These are phyloP conservation scores for Pachysandra terminalis DNA, from an alignment of 164 flowering plant species.

Conservation along the genomic window DNA sequence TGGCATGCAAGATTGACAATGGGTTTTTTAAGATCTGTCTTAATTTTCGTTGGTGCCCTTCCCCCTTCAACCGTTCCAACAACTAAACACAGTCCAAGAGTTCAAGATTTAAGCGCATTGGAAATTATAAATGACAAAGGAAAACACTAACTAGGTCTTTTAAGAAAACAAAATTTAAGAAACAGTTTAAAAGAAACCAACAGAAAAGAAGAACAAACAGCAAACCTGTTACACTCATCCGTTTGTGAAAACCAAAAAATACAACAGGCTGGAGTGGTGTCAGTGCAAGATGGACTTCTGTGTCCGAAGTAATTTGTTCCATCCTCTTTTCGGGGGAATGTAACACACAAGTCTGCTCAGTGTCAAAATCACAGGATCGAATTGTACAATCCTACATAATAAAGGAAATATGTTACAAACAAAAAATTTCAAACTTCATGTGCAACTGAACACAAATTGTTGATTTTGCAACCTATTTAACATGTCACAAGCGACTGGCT, in stretches of 20 bases:
- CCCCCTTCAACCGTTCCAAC: conserved; percentile 99
- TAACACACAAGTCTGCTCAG: conserved; percentile 89
- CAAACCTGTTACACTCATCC: conserved; percentile 99
- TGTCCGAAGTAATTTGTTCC: conserved; percentile 75
- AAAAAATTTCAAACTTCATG: not conserved
- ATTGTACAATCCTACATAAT: conserved; percentile 87
- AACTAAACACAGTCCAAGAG: conserved; percentile 47
- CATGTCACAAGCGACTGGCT: too few relatives aligned
- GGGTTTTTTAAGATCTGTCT: conserved; percentile 96
- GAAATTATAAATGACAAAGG: conserved; percentile 7
- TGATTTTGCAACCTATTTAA: too few relatives aligned
- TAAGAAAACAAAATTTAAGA: not conserved
- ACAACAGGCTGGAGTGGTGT: conserved; percentile 97
- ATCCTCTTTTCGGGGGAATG: conserved; percentile 95
- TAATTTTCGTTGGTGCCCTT: conserved; percentile 90
- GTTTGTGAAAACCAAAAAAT: conserved; percentile 88
- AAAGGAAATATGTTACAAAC: conserved; percentile 3
- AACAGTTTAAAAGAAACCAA: not conserved
- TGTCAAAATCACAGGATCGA: conserved; percentile 94
- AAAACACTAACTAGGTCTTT: not conserved
- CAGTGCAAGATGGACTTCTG: conserved; percentile 97
- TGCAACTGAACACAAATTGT: not conserved
- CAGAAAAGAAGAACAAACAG: not conserved
- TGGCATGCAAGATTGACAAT: conserved; percentile 97
- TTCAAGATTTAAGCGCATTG: conserved; percentile 2